Evolutionary conservation across 2,329 filamentous ascomycete species (phyloP).

Genomic region (Ophiocordyceps polyrhachis-furcata): DNA sequence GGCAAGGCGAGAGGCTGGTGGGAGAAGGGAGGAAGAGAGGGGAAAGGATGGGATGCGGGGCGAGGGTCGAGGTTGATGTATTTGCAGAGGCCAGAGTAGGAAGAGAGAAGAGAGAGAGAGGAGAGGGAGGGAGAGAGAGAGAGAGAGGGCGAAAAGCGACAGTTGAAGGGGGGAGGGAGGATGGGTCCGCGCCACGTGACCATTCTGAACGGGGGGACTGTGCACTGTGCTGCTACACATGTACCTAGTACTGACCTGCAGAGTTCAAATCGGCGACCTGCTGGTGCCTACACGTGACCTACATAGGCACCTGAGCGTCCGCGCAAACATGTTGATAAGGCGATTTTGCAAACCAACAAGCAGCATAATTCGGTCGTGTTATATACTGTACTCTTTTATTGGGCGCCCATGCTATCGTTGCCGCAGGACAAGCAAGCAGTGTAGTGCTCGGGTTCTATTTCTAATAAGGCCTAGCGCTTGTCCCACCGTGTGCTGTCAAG

Average conservation of each 20-base stretch:
- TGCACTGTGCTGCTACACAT: not conserved
- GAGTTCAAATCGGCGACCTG: no score
- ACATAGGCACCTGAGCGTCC: no score
- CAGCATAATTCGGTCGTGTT: not conserved
- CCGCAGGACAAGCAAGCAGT: not conserved
- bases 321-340: no score
- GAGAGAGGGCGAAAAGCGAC: not conserved
- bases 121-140: not conserved
- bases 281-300: no score
- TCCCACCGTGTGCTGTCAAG: no score
- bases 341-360: no score
- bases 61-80: not conserved
- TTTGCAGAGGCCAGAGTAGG: no score
- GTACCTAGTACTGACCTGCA: no score
- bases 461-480: not conserved
- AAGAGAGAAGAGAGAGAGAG: not conserved
- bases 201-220: not conserved
- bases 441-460: not conserved
- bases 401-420: not conserved
- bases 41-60: not conserved
- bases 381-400: no score
- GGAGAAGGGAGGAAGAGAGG: not conserved
- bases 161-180: not conserved
- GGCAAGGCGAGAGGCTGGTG: not conserved
- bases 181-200: not conserved